Conservation (phyloP, 352 stramenopile genomes). For the Peronospora belbahrii region DNA sequence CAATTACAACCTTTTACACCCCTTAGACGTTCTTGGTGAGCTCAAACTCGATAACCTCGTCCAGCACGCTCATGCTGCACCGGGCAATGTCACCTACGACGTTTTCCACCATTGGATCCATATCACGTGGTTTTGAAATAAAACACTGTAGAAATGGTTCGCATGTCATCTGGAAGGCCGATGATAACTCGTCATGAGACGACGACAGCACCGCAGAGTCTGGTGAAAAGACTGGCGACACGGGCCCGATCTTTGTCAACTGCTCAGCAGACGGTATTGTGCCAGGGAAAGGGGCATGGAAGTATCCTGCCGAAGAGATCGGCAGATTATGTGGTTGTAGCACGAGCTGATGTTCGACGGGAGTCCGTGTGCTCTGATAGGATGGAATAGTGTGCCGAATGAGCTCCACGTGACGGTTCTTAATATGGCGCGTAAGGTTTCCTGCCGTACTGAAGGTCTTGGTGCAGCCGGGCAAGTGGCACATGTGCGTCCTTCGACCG, state of each 20-base stretch:
- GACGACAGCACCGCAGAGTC: constrained; percentile 22
- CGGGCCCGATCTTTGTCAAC: constrained; percentile 15
- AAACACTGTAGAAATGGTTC: constrained; percentile 6
- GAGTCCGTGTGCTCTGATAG: constrained; percentile 10
- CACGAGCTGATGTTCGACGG: constrained; percentile 6
- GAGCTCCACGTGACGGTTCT: constrained; percentile 38
- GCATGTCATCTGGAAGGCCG: constrained; percentile 18
- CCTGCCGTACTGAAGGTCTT: constrained; percentile 55
- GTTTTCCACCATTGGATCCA: constrained; percentile 12
- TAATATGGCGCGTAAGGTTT: constrained; percentile 47
- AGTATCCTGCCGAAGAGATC: neutral
- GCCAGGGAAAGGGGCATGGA: constrained; percentile 2
- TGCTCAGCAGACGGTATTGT: neutral
- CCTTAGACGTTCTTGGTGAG: constrained; percentile 28
- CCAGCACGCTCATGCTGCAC: constrained; percentile 36
- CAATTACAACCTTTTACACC: constrained; percentile 9
- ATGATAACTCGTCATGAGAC: constrained; percentile 21
- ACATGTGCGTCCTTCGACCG: constrained; percentile 37
- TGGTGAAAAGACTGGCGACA: constrained; percentile 14
- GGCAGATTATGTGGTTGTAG: neutral
- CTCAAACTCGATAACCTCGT: constrained; percentile 40
- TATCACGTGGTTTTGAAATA: constrained; percentile 2
- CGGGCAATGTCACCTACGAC: constrained; percentile 17
- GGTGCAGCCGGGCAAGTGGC: constrained; percentile 28
- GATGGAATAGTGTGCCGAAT: constrained; percentile 9